Evolutionary conservation across 768 basidiomycete genomes (phyloP).

Genomic region (Boletus subcaerulescens): DNA sequence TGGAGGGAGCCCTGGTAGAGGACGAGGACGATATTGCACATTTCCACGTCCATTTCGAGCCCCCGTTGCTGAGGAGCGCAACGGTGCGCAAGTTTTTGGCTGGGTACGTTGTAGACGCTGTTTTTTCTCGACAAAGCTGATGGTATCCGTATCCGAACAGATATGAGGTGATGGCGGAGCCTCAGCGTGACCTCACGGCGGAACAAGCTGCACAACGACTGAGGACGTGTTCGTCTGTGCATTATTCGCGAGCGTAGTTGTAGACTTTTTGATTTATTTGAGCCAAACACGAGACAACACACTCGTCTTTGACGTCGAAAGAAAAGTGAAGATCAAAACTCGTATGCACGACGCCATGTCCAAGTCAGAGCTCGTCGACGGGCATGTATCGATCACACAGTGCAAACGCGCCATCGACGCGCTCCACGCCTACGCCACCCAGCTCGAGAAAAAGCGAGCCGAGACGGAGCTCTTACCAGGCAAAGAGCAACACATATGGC

Average conservation of each 20-base stretch:
- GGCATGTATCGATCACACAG: slow-evolving; percentile 66
- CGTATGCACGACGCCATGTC: slow-evolving; percentile 34
- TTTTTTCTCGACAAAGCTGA: background rate
- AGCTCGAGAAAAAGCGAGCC: slow-evolving; percentile 60
- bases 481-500: slow-evolving; percentile 86
- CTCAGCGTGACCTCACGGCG: slow-evolving; percentile 85
- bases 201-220: slow-evolving; percentile 79
- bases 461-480: slow-evolving; percentile 72
- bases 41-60: slow-evolving; percentile 83
- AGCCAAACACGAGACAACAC: slow-evolving; percentile 20
- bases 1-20: slow-evolving; percentile 26
- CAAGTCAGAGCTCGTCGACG: slow-evolving; percentile 59
- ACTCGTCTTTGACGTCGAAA: background rate
- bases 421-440: slow-evolving; percentile 66
- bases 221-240: slow-evolving; percentile 51
- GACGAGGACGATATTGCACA: slow-evolving; percentile 63
- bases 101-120: slow-evolving; percentile 49
- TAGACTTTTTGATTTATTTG: background rate
- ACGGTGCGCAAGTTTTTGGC: slow-evolving; percentile 87
- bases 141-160: slow-evolving; percentile 39
- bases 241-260: slow-evolving; percentile 42
- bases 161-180: slow-evolving; percentile 88
- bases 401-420: slow-evolving; percentile 77
- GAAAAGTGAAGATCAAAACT: background rate
- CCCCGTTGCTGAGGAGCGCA: slow-evolving; percentile 79